Base-by-base conservation (phyloP, 148 eudicot genomes). In the Fagopyrum esculentum region DNA sequence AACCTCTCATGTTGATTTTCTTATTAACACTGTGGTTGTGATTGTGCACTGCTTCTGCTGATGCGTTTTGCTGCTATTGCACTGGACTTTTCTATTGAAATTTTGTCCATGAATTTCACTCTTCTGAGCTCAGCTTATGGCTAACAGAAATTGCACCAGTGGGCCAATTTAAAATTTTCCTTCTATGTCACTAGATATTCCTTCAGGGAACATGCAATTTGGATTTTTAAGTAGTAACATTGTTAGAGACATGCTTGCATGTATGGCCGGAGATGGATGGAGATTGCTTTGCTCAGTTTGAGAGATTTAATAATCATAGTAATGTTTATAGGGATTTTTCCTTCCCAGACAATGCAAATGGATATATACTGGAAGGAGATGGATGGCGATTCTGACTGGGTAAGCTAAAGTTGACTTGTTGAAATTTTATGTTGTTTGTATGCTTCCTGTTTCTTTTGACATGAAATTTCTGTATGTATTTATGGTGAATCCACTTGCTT, bases 321-420 rank as follows among this genome's bases (percentile, higher is more conserved):
- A 45, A 49, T 77, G 68, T 70, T 78, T 85, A 50, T 85, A 92
- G 99, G 97, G 47, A 81, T 87, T 86, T 88, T 89, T 79, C 91
- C 97, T 76, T 30, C 80, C 54, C 80, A 89, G 64, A 79, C 90
- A 46, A 78, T 83, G 75, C 82, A 87, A 77, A 77, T 85, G 82
- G 97, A 95, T 80, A 85, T 86, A 13, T 89, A 87, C 77, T 95
- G 93, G 97, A 95, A 87, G 84, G 71, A 66, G 71, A 77, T 90
- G 83, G 86, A 85, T 74, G 92, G 85, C 78, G 96, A 95, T 80
- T 87, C 98, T 15, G 99, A 95, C 77, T 95, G 99, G 99, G 99
- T 95, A 83, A 82, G 87, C 40, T 46, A 60, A 16, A 15, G 17
- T 26, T 26, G 35, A 60, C 52, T 60, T 60, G 16, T 15, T 16